Percentiles rank a stretch among this genome's conserved stretches.
phyloP scores from a whole-genome alignment of 768 basidiomycete species.

The Boletellus ananiceps region DNA sequence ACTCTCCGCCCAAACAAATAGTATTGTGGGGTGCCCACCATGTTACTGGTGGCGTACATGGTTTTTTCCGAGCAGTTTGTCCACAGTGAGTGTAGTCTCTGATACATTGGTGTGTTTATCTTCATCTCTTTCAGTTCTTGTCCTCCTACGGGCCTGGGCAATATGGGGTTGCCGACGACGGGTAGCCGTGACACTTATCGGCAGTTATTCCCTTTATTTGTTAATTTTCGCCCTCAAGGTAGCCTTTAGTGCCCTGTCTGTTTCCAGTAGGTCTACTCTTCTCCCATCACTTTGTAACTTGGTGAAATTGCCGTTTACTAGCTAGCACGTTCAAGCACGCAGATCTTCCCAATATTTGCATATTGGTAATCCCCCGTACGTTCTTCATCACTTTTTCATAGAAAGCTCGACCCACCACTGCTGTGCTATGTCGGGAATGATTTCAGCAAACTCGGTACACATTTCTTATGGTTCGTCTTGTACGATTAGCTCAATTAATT shows the following conservation, averaged over 20 bases:
- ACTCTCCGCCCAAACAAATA: neutral
- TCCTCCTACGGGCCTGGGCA: conserved; percentile 17
- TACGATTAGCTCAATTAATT: neutral
- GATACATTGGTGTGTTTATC: neutral
- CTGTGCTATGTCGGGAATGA: neutral
- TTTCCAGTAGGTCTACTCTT: neutral
- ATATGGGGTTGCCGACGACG: conserved; percentile 12
- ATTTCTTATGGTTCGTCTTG: neutral
- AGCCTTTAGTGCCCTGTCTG: neutral
- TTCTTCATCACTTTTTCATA: neutral
- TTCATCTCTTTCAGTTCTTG: conserved; percentile 7
- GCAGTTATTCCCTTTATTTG: conserved; percentile 7
- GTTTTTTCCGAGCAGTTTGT: conserved; percentile 8
- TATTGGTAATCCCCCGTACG: neutral
- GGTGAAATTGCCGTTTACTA: neutral
- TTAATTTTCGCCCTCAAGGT: neutral
- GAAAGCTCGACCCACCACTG: neutral
- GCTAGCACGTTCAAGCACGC: neutral
- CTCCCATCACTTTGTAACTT: neutral
- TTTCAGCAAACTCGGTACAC: neutral
- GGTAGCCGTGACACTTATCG: conserved; percentile 1
- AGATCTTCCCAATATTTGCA: conserved; percentile 1
- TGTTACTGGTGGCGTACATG: neutral
- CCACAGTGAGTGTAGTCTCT: conserved; percentile 8
- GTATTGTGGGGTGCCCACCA: conserved; percentile 5